A percentile compares a stretch with the other conserved stretches of the same genome.
phyloP scores from a whole-genome alignment of 2,329 filamentous ascomycete species.

The Colletotrichum higginsianum region DNA sequence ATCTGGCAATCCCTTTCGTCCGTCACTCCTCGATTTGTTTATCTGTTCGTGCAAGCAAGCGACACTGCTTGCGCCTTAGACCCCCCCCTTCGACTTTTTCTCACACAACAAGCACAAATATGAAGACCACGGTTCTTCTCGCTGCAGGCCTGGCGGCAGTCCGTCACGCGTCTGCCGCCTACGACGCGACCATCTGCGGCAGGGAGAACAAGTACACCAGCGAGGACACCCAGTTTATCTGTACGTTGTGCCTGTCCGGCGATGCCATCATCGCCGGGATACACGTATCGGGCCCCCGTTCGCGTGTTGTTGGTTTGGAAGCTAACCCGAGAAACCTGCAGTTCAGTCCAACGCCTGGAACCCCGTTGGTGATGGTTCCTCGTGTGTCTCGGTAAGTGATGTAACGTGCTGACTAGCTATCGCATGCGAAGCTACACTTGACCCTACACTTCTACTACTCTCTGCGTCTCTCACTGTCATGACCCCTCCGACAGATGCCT shows the following conservation, averaged over 20 bases:
- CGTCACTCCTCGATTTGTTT: background rate
- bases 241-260: conserved; percentile 41
- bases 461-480: background rate
- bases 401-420: background rate
- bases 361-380: conserved; percentile 47
- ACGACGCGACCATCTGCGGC: conserved; percentile 49
- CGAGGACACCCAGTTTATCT: conserved; percentile 45
- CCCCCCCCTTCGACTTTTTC: background rate
- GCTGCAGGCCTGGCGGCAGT: conserved; percentile 36
- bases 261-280: background rate
- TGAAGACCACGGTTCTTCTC: conserved; percentile 40
- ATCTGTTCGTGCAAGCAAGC: background rate
- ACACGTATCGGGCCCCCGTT: background rate
- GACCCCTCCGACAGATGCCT: background rate
- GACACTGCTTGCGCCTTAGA: background rate
- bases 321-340: conserved; percentile 36
- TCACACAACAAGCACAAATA: conserved; percentile 2
- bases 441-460: background rate
- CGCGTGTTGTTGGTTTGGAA: background rate
- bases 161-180: conserved; percentile 42
- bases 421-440: background rate
- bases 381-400: conserved; percentile 50
- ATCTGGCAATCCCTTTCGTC: background rate
- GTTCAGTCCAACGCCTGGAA: conserved; percentile 53
- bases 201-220: conserved; percentile 47